Conservation (phyloP, 1,284 basidiomycete genomes). For the Hemileccinum hortonii region DNA sequence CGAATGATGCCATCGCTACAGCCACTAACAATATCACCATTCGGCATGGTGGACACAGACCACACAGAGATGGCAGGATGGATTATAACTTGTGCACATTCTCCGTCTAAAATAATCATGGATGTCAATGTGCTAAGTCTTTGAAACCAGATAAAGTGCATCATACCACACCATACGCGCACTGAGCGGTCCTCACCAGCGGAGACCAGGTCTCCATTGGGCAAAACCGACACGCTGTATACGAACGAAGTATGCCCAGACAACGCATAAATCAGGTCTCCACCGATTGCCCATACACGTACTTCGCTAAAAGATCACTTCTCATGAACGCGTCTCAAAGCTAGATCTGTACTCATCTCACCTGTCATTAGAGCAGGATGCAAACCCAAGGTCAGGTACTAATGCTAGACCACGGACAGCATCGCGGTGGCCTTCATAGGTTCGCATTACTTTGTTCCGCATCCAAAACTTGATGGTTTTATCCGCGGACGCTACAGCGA, state of each 20-base stretch:
- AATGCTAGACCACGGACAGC: slow-evolving; percentile 85
- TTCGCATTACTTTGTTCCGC: slow-evolving; percentile 69
- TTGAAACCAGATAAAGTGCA: slow-evolving; percentile 1
- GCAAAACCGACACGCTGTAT: slow-evolving; percentile 85
- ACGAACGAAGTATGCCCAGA: slow-evolving; percentile 97
- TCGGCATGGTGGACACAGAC: slow-evolving; percentile 82
- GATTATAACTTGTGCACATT: slow-evolving; percentile 82
- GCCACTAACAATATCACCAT: slow-evolving; percentile 89
- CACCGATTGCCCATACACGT: slow-evolving; percentile 86
- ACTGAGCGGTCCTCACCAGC: slow-evolving; percentile 84
- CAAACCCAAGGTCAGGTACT: slow-evolving; percentile 85
- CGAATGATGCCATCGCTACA: slow-evolving; percentile 87
- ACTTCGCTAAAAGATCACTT: slow-evolving; percentile 60
- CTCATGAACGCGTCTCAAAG: slow-evolving; percentile 4
- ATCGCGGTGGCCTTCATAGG: slow-evolving; percentile 85
- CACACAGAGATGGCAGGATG: slow-evolving; percentile 95
- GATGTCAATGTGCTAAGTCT: not conserved
- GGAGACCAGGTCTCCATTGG: slow-evolving; percentile 71
- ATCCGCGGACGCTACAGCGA: slow-evolving; percentile 83
- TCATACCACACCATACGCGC: slow-evolving; percentile 71
- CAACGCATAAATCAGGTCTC: slow-evolving; percentile 74
- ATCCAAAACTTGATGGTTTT: slow-evolving; percentile 91
- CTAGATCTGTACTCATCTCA: slow-evolving; percentile 29
- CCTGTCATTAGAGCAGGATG: slow-evolving; percentile 95
- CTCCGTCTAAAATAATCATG: slow-evolving; percentile 50